Evolutionary conservation across 805 yeast species (phyloP).

Genomic region (Saccharomycopsis sp.): DNA sequence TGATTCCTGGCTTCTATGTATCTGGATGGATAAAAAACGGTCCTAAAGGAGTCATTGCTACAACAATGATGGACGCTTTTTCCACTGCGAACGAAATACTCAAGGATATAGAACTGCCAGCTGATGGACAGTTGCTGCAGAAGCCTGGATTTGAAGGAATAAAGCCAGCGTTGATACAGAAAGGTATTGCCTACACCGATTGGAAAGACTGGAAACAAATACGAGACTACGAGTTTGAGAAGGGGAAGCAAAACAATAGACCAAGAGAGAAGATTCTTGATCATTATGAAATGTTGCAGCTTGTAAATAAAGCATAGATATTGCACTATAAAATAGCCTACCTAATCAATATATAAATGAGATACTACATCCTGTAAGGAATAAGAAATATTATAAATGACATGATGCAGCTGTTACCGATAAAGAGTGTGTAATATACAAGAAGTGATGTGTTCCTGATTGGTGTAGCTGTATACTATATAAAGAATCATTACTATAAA

Average conservation of each 20-base stretch:
- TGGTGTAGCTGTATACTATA: no score
- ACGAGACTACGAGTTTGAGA: constrained; percentile 43
- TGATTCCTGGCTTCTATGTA: constrained; percentile 53
- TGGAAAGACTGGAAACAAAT: constrained; percentile 69
- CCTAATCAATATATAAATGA: no score
- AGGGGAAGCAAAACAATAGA: constrained; percentile 46
- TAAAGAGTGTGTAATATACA: no score
- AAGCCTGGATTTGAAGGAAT: constrained; percentile 31
- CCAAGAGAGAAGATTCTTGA: constrained; percentile 50
- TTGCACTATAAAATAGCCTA: no score
- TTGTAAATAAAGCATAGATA: constrained; percentile 18
- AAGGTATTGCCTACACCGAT: constrained; percentile 29
- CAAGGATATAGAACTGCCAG: constrained; percentile 42
- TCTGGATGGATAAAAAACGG: constrained; percentile 91
- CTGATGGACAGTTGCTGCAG: constrained; percentile 14
- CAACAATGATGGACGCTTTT: constrained; percentile 81
- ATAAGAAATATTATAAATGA: no score
- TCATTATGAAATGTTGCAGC: constrained; percentile 42
- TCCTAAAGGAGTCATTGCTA: constrained; percentile 83
- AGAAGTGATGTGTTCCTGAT: no score
- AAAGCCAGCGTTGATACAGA: constrained; percentile 22
- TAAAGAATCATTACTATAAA: no score
- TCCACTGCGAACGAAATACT: constrained; percentile 62
- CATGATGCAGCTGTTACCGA: no score
- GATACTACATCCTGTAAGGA: not conserved